These are phyloP conservation scores for Vanilla planifolia DNA, from an alignment of 106 monocot genomes.

Conservation along the genomic window DNA sequence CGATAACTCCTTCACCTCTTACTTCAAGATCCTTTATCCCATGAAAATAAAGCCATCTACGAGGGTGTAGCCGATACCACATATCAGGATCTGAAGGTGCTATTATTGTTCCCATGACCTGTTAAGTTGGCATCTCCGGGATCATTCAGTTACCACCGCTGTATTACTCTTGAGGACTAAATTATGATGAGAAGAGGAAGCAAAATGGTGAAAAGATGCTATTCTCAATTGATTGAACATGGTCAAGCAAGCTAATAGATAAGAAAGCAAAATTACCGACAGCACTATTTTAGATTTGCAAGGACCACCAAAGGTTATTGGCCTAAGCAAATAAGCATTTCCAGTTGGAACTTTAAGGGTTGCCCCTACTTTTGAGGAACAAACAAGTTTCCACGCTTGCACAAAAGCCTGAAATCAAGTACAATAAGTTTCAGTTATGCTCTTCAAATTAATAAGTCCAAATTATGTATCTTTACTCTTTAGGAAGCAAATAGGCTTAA, in stretches of 20 bases:
- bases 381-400: constrained; percentile 50
- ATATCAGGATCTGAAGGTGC: constrained; percentile 59
- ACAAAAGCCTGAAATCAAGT: constrained; percentile 49
- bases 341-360: constrained; percentile 45
- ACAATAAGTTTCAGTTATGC: no score
- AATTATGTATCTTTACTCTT: no score
- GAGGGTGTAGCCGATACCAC: constrained; percentile 40
- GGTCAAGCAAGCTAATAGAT: neutral
- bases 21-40: constrained; percentile 26
- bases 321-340: constrained; percentile 43
- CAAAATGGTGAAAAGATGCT: neutral
- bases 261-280: constrained; percentile 27
- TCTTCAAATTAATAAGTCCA: no score
- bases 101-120: constrained; percentile 58
- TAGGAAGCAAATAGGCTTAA: no score
- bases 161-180: neutral
- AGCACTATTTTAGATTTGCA: constrained; percentile 50
- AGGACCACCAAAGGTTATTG: constrained; percentile 37
- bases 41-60: constrained; percentile 51
- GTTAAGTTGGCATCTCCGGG: neutral
- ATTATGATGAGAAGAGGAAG: neutral
- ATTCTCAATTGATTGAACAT: neutral
- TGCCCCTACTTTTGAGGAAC: constrained; percentile 28
- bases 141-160: neutral
- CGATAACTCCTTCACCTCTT: constrained; percentile 38